These are phyloP conservation scores for Suillus fuscotomentosus DNA, from an alignment of 768 basidiomycete species.

Conservation along the genomic window DNA sequence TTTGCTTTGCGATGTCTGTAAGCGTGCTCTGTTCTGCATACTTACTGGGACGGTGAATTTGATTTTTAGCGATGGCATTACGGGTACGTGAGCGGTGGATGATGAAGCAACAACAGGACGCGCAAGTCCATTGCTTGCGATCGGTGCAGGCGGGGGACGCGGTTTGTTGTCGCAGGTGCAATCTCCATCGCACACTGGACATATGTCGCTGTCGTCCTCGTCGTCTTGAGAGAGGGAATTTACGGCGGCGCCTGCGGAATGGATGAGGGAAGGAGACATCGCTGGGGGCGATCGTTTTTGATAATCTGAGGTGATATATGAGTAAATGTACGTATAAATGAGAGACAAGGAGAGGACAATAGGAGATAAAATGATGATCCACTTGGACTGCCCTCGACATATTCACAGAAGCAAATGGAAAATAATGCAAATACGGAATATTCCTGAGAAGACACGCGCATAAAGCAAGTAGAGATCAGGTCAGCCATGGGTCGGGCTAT, in stretches of 20 bases:
- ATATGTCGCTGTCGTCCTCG: constrained; percentile 85
- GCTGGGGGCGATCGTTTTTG: constrained; percentile 53
- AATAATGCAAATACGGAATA: constrained; percentile 17
- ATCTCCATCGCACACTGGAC: constrained; percentile 88
- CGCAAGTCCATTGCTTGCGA: constrained; percentile 31
- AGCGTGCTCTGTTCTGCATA: constrained; percentile 45
- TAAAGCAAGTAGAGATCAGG: constrained; percentile 12
- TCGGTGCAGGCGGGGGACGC: constrained; percentile 30
- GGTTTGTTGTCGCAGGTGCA: constrained; percentile 70
- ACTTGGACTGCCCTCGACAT: constrained; percentile 13
- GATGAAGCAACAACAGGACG: constrained; percentile 38
- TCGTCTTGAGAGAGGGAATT: constrained; percentile 41
- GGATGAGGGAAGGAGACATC: constrained; percentile 69
- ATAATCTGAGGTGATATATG: constrained; percentile 29
- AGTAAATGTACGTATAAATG: constrained; percentile 18
- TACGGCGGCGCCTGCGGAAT: constrained; percentile 56
- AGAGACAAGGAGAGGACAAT: constrained; percentile 21
- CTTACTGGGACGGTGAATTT: constrained; percentile 64
- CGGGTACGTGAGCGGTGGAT: constrained; percentile 30
- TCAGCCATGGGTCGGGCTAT: constrained; percentile 19
- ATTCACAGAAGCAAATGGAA: constrained; percentile 20
- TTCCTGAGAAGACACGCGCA: constrained; percentile 13
- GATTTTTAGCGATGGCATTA: constrained; percentile 56
- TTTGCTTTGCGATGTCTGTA: constrained; percentile 23
- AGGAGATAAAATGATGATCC: constrained; percentile 22